Percentiles rank a stretch among this genome's conserved stretches.
These are phyloP conservation scores for Pseudevernia furfuracea DNA, from an alignment of 495 filamentous ascomycete species.

Conservation along the genomic window DNA sequence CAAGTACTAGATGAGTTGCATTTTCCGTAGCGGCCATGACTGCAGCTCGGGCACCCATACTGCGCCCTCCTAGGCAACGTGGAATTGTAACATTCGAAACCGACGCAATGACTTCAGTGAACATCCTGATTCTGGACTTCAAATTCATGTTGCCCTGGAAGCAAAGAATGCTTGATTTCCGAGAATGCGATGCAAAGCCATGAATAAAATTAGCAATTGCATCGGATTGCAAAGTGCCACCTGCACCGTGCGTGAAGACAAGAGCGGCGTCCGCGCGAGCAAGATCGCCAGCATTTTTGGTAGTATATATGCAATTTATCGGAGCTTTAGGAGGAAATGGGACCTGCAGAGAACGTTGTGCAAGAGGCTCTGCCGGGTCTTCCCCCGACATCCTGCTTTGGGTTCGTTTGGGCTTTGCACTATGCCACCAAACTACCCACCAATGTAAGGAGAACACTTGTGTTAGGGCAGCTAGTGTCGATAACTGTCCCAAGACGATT, in stretches of 20 bases:
- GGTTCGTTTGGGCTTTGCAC: background rate
- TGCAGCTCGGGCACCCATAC: slow-evolving; percentile 39
- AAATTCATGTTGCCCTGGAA: slow-evolving; percentile 38
- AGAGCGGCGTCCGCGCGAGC: slow-evolving; percentile 15
- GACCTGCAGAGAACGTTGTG: background rate
- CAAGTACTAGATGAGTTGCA: slow-evolving; percentile 29
- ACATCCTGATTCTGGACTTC: slow-evolving; percentile 29
- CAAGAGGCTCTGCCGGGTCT: background rate
- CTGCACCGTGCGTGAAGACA: slow-evolving; percentile 39
- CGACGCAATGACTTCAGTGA: slow-evolving; percentile 25
- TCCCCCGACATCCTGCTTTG: background rate
- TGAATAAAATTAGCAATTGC: slow-evolving; percentile 30
- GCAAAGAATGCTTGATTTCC: slow-evolving; percentile 21
- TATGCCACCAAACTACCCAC: background rate
- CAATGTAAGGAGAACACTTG: background rate
- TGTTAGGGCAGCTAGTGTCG: background rate
- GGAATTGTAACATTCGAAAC: background rate
- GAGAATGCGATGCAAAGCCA: slow-evolving; percentile 26
- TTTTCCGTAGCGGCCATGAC: slow-evolving; percentile 28
- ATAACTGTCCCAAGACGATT: background rate
- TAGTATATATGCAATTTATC: slow-evolving; percentile 12
- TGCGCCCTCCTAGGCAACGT: slow-evolving; percentile 30
- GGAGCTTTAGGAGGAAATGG: slow-evolving; percentile 10
- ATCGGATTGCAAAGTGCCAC: slow-evolving; percentile 30
- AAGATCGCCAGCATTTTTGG: background rate